Conservation (phyloP, 768 basidiomycete genomes). For the Russula ochroleuca region DNA sequence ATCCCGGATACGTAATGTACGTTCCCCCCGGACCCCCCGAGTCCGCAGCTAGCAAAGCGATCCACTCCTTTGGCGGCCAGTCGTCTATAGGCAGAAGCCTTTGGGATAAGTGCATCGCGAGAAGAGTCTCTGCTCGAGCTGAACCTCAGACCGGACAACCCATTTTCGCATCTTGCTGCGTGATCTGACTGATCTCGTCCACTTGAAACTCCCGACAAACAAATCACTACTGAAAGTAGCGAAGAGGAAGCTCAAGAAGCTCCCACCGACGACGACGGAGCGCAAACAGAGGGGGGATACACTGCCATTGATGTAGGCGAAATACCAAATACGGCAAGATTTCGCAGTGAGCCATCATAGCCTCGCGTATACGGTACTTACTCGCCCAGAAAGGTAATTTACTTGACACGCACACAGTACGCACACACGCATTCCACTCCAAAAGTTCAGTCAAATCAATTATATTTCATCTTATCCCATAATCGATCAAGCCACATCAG, state of each 20-base stretch:
- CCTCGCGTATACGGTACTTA: too few species aligned
- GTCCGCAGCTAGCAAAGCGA: constrained; percentile 58
- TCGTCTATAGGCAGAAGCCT: constrained; percentile 66
- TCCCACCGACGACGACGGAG: constrained; percentile 27
- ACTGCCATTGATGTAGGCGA: constrained; percentile 70
- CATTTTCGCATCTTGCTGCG: constrained; percentile 83
- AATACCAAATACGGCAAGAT: constrained; percentile 78
- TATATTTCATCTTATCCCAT: too few species aligned
- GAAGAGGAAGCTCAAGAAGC: constrained; percentile 57
- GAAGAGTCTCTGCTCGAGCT: constrained; percentile 70
- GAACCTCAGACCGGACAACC: constrained; percentile 64
- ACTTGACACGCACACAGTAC: too few species aligned
- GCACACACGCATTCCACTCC: too few species aligned
- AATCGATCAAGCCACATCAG: too few species aligned
- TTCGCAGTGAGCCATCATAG: constrained; percentile 64
- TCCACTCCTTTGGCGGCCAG: constrained; percentile 68
- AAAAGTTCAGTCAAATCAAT: too few species aligned
- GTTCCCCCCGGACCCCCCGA: too few species aligned
- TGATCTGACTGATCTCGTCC: too few species aligned
- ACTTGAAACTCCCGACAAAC: constrained; percentile 62
- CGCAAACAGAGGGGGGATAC: constrained; percentile 57
- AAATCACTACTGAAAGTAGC: constrained; percentile 86
- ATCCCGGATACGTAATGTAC: constrained; percentile 92
- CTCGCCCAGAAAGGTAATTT: too few species aligned
- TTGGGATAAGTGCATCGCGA: constrained; percentile 63